Evolutionary conservation across 352 stramenopile genomes (phyloP).

Genomic region (Pythium dissimile): DNA sequence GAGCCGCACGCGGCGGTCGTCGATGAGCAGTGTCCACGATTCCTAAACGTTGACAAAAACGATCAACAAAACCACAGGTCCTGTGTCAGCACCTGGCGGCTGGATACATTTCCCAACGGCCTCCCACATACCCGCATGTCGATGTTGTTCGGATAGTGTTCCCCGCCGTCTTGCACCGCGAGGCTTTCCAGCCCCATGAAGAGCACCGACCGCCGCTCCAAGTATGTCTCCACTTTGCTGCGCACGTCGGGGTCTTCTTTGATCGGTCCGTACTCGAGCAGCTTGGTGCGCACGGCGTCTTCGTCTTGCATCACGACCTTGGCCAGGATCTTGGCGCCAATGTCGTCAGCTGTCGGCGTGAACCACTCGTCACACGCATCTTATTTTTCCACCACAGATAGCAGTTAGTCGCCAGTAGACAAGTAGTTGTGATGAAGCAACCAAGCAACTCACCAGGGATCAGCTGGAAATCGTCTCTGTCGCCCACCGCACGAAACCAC

Average conservation of each 20-base stretch:
- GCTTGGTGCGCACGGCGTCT: constrained; percentile 68
- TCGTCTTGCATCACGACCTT: constrained; percentile 77
- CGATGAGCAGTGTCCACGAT: constrained; percentile 79
- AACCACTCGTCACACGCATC: constrained; percentile 70
- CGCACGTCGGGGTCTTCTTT: constrained; percentile 81
- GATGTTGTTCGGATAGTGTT: constrained; percentile 53
- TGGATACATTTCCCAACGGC: not conserved
- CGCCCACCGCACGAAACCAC: constrained; percentile 70
- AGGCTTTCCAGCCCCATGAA: constrained; percentile 60
- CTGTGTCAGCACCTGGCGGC: not conserved
- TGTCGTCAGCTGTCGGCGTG: constrained; percentile 76
- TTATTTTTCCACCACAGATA: too few species aligned
- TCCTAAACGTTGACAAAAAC: constrained; percentile 31
- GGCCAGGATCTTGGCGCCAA: constrained; percentile 64
- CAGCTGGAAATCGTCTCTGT: constrained; percentile 65
- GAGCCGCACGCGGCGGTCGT: constrained; percentile 68
- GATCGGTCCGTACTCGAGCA: constrained; percentile 81
- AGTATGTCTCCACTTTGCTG: constrained; percentile 82
- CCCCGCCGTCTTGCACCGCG: constrained; percentile 47
- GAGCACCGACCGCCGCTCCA: constrained; percentile 74
- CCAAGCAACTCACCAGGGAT: constrained; percentile 35
- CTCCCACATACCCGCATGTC: constrained; percentile 48
- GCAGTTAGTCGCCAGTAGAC: not conserved
- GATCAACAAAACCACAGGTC: constrained; percentile 1
- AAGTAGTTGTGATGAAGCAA: not conserved